These are phyloP conservation scores for Stemphylium lycopersici DNA, from an alignment of 2,329 filamentous ascomycete genomes.

Conservation along the genomic window DNA sequence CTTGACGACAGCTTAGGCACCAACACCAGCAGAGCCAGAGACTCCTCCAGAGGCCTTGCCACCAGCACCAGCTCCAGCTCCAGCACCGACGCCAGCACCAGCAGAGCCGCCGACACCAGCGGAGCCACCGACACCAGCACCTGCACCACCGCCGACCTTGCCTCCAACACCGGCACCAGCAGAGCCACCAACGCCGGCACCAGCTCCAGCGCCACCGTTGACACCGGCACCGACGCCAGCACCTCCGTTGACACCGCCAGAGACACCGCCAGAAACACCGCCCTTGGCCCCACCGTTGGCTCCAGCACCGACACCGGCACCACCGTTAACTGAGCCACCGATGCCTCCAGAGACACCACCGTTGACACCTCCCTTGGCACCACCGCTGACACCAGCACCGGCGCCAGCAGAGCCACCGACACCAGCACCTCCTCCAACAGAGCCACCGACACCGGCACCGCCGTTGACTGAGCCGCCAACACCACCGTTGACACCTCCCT, in stretches of 20 bases:
- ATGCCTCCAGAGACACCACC: neutral
- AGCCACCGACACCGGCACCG: neutral
- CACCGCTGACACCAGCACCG: neutral
- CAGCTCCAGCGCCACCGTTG: neutral
- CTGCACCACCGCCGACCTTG: neutral
- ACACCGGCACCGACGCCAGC: neutral
- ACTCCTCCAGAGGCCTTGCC: neutral
- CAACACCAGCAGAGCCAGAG: neutral
- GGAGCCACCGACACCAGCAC: neutral
- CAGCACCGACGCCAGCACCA: neutral
- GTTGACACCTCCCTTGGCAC: neutral
- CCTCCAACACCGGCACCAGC: neutral
- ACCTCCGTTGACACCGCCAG: neutral
- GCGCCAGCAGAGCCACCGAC: neutral
- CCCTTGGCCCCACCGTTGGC: neutral
- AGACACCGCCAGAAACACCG: neutral
- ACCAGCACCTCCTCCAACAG: neutral
- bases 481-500: neutral
- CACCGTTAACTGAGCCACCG: neutral
- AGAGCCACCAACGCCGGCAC: neutral
- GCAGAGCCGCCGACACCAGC: neutral
- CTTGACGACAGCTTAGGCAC: neutral
- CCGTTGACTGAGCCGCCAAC: neutral
- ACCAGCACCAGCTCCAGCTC: neutral
- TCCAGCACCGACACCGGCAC: neutral